Evolutionary conservation across 257 asterid species (phyloP), one percentile per base, ranked within the genome.

Genomic region (Solanum acaule): DNA sequence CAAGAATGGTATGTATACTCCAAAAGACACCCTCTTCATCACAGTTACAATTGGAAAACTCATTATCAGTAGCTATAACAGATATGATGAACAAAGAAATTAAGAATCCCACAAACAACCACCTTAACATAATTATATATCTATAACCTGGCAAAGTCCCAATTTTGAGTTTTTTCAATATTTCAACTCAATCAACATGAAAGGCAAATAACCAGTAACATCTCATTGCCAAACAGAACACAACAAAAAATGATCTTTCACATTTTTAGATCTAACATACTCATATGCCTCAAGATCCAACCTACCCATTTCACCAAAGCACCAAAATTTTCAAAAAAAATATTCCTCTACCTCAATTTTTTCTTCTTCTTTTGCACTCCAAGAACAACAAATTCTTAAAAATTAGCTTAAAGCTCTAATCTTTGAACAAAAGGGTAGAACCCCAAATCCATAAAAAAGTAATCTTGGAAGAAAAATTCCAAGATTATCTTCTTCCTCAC

Each of bases 1-100:
- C 90, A 27, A 90, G 79, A 89, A 92, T 92, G 70, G 71, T 90
- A 23, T 73, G 38, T 44, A 92, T 87, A 82, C 90, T 90, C 90
- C 91, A 91, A 4, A 88, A 79, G 65, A 56, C 65, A 44, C 92
- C 94, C 37, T 90, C 94, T 44, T 90, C 94, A 38, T 92, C 94
- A 63, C 92, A 92, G 25, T 89, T 87, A 33, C 87, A 90, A 49
- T 29, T 49, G 70, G 86, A 10, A 0, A 82, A 49, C 34, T 82
- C 86, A 49, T 10, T 29, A 88, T 92, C 94, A 81, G 25, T 56
- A 18, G 92, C 94, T 75, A 78, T 63, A 70, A 85, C 92, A n/a
- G 81, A 85, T 29, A 67, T 59, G 49, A 90, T 46, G 84, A 88
- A 27, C 8, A 85, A 71, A 37, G 88, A 83, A 33, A 92, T 52